Conservation (phyloP, 805 yeast genomes). For the Cyberlindnera amylophila region DNA sequence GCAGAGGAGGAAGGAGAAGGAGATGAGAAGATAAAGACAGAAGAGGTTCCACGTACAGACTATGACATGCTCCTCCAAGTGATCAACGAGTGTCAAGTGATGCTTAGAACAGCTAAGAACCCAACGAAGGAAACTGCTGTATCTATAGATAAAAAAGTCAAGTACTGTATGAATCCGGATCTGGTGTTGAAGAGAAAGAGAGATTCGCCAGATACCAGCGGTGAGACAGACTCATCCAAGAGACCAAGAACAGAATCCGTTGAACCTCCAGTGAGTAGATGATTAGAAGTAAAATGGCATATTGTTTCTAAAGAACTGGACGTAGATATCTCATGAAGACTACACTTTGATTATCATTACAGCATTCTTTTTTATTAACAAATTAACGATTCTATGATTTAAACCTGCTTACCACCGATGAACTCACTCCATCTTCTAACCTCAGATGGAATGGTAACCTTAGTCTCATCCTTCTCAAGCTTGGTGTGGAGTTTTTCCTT, state of each 20-base stretch:
- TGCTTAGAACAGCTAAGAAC: conserved; percentile 39
- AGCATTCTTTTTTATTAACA: no score
- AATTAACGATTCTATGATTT: conserved; percentile 6
- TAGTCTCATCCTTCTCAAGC: conserved; percentile 43
- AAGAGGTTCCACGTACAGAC: conserved; percentile 9
- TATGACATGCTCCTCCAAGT: conserved; percentile 43
- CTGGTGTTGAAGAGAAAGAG: conserved; percentile 45
- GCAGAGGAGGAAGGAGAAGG: conserved; percentile 19
- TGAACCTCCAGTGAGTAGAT: background rate
- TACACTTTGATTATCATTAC: no score
- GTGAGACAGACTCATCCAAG: background rate
- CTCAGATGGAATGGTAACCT: conserved; percentile 71
- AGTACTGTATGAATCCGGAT: conserved; percentile 58
- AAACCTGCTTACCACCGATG: conserved; percentile 87
- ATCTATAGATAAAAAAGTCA: conserved; percentile 58
- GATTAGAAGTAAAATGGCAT: background rate
- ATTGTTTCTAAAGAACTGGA: no score
- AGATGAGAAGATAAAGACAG: conserved; percentile 8
- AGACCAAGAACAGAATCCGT: background rate
- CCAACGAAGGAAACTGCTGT: conserved; percentile 62
- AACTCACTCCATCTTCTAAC: conserved; percentile 97
- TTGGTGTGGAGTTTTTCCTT: conserved; percentile 59
- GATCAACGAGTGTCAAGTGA: conserved; percentile 45
- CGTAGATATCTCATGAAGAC: no score
- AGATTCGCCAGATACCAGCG: conserved; percentile 10